Evolutionary conservation across 805 yeast species (phyloP).

Genomic region (Pichia phayaonensis): DNA sequence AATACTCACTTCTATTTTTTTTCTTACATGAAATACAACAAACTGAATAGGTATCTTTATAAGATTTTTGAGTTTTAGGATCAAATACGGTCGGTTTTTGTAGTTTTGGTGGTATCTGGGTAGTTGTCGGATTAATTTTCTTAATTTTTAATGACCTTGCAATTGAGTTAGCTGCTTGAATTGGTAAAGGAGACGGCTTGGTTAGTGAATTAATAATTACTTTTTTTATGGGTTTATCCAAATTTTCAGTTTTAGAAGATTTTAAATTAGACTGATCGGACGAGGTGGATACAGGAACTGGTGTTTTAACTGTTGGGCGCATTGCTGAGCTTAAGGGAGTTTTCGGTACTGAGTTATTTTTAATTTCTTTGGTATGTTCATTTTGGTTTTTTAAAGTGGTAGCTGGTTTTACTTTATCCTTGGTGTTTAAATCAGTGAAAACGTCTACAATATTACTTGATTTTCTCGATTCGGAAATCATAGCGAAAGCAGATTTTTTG

Average conservation of each 20-base stretch:
- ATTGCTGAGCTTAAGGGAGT: neutral
- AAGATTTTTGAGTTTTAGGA: constrained; percentile 3
- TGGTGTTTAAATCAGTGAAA: neutral
- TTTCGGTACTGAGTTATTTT: neutral
- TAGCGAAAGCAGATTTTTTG: neutral
- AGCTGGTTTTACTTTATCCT: neutral
- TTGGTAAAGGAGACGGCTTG: neutral
- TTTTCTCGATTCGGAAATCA: neutral
- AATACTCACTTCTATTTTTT: constrained; percentile 2
- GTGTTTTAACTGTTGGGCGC: neutral
- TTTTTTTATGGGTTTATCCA: neutral
- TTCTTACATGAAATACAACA: constrained; percentile 11
- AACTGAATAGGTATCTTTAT: constrained; percentile 2
- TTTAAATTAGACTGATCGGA: neutral
- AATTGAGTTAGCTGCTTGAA: no score
- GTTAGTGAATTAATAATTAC: neutral
- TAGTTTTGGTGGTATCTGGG: neutral
- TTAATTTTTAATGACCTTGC: neutral
- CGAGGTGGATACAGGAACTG: neutral
- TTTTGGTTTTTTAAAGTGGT: neutral
- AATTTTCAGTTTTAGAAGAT: neutral
- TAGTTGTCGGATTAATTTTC: neutral
- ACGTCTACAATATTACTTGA: neutral
- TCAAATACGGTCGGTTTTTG: neutral
- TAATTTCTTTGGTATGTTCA: neutral